Conservation (phyloP, 73 alveolate genomes). For the Symbiodinium pilosum region DNA sequence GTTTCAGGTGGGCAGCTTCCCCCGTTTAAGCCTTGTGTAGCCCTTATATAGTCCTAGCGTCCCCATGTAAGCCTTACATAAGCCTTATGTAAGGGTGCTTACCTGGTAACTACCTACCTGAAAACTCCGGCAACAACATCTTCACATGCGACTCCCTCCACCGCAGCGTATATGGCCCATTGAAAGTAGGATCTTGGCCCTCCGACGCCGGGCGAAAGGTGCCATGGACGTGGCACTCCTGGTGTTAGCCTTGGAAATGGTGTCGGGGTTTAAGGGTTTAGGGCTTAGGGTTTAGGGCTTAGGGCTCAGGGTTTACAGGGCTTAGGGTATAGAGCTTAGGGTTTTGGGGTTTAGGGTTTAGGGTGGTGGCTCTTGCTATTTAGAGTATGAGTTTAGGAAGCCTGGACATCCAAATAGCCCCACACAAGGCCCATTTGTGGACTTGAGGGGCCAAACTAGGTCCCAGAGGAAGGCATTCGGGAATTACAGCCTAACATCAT, state of each 20-base stretch:
- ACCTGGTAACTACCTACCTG: not conserved
- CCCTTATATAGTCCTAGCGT: too few species aligned
- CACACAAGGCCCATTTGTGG: too few species aligned
- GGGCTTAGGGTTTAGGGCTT: not conserved
- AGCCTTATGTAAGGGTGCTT: too few species aligned
- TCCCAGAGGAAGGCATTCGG: too few species aligned
- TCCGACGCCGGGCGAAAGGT: not conserved
- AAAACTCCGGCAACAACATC: not conserved
- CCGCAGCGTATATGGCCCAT: not conserved
- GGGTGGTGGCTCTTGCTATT: too few species aligned
- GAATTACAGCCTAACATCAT: too few species aligned
- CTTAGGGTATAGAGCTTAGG: not conserved
- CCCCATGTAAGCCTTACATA: too few species aligned
- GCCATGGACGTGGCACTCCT: not conserved
- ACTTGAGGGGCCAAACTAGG: too few species aligned
- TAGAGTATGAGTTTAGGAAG: too few species aligned
- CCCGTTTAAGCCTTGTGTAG: too few species aligned
- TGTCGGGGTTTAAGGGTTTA: not conserved
- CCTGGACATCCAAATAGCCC: too few species aligned
- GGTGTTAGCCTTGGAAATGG: not conserved
- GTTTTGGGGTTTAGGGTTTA: not conserved
- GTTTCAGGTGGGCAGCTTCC: too few species aligned
- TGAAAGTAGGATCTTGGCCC: not conserved
- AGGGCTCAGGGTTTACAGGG: not conserved
- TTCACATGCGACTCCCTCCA: not conserved